phyloP scores from a whole-genome alignment of 345 rosid species.

The Crucihimalaya himalaica region DNA sequence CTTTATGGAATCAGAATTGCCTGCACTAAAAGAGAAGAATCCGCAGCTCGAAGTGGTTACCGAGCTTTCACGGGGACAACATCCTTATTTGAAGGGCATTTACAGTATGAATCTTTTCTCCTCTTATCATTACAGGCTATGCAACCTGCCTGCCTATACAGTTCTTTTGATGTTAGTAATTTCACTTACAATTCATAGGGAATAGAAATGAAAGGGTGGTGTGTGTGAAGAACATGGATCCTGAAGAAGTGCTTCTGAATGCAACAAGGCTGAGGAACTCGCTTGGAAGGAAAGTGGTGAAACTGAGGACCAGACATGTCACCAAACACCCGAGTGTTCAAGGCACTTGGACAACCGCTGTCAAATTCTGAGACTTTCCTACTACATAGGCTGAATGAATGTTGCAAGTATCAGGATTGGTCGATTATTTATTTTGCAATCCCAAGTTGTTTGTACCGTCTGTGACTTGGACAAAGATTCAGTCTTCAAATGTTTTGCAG shows the following conservation, averaged over 20 bases:
- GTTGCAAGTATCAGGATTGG: slow-evolving; percentile 1
- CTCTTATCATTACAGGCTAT: neutral
- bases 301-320: slow-evolving; percentile 74
- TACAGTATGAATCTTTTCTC: slow-evolving; percentile 57
- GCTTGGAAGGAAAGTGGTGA: slow-evolving; percentile 78
- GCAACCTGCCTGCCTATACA: neutral
- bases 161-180: neutral
- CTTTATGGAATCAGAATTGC: slow-evolving; percentile 80
- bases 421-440: neutral
- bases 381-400: neutral
- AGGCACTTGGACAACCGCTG: slow-evolving; percentile 82
- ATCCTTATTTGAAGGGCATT: slow-evolving; percentile 76
- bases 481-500: slow-evolving; percentile 11
- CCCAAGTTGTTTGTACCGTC: neutral
- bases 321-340: slow-evolving; percentile 85
- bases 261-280: slow-evolving; percentile 79
- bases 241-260: slow-evolving; percentile 60
- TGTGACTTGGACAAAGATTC: slow-evolving; percentile 6
- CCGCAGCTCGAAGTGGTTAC: slow-evolving; percentile 78
- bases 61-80: slow-evolving; percentile 81
- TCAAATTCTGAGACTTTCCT: slow-evolving; percentile 48
- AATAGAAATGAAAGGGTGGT: slow-evolving; percentile 79
- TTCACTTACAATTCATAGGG: slow-evolving; percentile 42
- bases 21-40: slow-evolving; percentile 60
- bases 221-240: slow-evolving; percentile 80